Evolutionary conservation across 164 flowering plant species (phyloP), one percentile per base, ranked within the genome.

Genomic region (Tetrastigma voinierianum): DNA sequence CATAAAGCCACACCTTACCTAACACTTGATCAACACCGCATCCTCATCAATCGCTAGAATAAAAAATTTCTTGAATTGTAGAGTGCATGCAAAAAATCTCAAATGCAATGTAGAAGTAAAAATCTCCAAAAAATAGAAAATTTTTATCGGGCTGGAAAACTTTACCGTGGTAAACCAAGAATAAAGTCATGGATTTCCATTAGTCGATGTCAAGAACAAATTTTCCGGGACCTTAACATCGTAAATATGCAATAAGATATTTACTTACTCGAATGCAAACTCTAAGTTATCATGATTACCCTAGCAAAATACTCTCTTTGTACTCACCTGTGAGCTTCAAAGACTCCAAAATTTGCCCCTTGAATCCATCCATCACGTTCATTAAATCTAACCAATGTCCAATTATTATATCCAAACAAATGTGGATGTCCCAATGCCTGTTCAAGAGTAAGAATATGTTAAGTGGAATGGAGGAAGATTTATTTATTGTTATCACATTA

Each of bases 351-450:
- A 96, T 93, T 77, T 90, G 97, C 67, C 93, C 98, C 49, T 14
- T 97, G 99, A 75, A 96, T 96, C 99, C 98, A 96, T 55, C 99
- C 99, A 76, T 96, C 98, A 77, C 64, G 70, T 96, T 96, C 89
- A 96, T 86, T 65, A 96, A 76, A 82, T 96, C 97, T 72, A 96
- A 80, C 99, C 99, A 96, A 72, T 93, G 99, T 13, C 96, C 98
- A 70, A 96, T 66, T 44, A n/a, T n/a, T n/a, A 96, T 90, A 79
- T 96, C 98, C 89, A 96, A 75, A 76, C 81, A 81, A 67, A 96
- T 88, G 15, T 19, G 80, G 25, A 88, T 73, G 76, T 96, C 99
- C 99, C 99, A 96, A 14, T 89, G 97, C 98, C 99, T 96, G 71
- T 55, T 72, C 72, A 73, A 68, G 44, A 56, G 63, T 32, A 14